Evolutionary conservation across 2,329 filamentous ascomycete species (phyloP).

Genomic region (Monosporascus sp.): DNA sequence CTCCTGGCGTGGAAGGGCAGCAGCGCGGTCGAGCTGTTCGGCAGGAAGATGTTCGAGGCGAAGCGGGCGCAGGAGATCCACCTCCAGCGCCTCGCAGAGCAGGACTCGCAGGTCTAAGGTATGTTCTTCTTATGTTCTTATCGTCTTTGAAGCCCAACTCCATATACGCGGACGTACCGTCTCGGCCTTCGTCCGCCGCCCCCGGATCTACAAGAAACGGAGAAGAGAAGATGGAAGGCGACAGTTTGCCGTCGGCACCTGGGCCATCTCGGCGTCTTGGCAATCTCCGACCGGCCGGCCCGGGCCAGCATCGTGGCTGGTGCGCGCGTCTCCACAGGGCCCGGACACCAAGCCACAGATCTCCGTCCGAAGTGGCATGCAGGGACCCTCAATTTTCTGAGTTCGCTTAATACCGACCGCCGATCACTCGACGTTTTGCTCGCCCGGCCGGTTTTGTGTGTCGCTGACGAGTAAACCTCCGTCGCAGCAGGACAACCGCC

Average conservation of each 20-base stretch:
- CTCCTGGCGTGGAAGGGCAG: slow-evolving; percentile 18
- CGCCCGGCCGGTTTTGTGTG: background rate
- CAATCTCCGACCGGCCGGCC: background rate
- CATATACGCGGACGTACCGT: too few relatives aligned
- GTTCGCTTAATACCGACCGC: background rate
- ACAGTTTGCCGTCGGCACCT: too few relatives aligned
- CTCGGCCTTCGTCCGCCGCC: too few relatives aligned
- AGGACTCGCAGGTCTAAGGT: slow-evolving; percentile 6
- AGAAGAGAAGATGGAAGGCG: background rate
- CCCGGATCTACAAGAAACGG: background rate
- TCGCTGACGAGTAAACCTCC: background rate
- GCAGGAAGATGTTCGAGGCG: slow-evolving; percentile 15
- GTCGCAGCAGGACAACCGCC: background rate
- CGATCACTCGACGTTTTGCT: background rate
- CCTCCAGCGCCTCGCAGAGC: slow-evolving; percentile 1
- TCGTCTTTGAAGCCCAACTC: background rate
- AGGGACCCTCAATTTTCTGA: background rate
- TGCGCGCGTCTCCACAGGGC: background rate
- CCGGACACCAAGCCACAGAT: background rate
- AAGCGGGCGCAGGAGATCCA: slow-evolving; percentile 10
- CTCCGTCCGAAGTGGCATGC: background rate
- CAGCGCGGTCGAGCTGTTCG: slow-evolving; percentile 18
- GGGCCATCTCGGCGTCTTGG: background rate
- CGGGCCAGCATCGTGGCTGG: background rate
- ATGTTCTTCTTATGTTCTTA: background rate